Evolutionary conservation across 106 monocot species (phyloP).

Genomic region (Alisma plantagoaquatica): DNA sequence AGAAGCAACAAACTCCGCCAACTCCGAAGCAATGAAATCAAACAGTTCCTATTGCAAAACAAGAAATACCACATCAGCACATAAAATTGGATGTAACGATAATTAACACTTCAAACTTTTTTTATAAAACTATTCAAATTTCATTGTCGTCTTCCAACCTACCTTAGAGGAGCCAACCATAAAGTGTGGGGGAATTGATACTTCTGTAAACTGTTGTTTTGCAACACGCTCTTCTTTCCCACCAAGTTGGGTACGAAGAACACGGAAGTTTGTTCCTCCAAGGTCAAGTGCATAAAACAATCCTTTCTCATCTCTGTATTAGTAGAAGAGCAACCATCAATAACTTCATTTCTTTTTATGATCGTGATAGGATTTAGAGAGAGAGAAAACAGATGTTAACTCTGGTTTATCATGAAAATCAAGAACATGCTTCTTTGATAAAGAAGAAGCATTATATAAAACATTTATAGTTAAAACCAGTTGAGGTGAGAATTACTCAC

Average conservation of each 20-base stretch:
- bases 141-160: not conserved
- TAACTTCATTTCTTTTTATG: too few relatives aligned
- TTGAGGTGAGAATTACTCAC: too few relatives aligned
- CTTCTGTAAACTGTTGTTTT: slow-evolving; percentile 23
- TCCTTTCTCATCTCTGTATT: slow-evolving; percentile 40
- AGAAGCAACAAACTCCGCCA: slow-evolving; percentile 64
- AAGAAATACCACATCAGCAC: too few relatives aligned
- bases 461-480: too few relatives aligned
- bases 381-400: too few relatives aligned
- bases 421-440: too few relatives aligned
- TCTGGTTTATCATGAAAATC: too few relatives aligned
- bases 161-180: slow-evolving; percentile 25
- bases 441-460: too few relatives aligned
- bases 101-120: too few relatives aligned
- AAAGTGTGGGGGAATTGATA: slow-evolving; percentile 39
- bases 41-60: slow-evolving; percentile 81
- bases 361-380: too few relatives aligned
- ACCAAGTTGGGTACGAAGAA: slow-evolving; percentile 42
- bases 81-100: too few relatives aligned
- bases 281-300: slow-evolving; percentile 64
- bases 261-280: slow-evolving; percentile 61
- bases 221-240: slow-evolving; percentile 33
- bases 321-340: not conserved
- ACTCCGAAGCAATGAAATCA: slow-evolving; percentile 75
- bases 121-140: not conserved